Percentiles rank a stretch among this genome's conserved stretches.
Evolutionary conservation across 1,139 yeast genomes (phyloP).

Genomic region (Geotrichum aggregatum): DNA sequence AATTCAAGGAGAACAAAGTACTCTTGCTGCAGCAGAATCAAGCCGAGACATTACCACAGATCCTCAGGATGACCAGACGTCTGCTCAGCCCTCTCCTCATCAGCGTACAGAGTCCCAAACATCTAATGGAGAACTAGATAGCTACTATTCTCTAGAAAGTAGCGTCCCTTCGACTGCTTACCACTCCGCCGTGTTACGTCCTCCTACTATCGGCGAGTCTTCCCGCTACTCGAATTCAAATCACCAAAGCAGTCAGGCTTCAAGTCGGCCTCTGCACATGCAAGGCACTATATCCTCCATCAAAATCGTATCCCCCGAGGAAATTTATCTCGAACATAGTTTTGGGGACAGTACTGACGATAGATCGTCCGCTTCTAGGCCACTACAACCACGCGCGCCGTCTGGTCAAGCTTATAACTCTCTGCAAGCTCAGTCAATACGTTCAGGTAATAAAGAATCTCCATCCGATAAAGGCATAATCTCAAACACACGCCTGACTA

Average conservation of each 20-base stretch:
- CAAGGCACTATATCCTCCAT: slow-evolving; percentile 7
- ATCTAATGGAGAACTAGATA: neutral
- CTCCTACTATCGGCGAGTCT: neutral
- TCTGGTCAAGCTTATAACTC: neutral
- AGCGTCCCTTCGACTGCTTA: slow-evolving; percentile 4
- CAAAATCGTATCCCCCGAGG: slow-evolving; percentile 8
- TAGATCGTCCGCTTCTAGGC: neutral
- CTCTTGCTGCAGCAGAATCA: neutral
- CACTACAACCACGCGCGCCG: neutral
- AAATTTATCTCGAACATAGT: slow-evolving; percentile 2
- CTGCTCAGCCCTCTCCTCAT: neutral
- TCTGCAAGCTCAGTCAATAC: neutral
- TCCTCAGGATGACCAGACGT: neutral
- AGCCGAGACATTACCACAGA: neutral
- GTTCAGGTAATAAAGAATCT: neutral
- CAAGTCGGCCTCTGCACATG: slow-evolving; percentile 1
- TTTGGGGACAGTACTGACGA: slow-evolving; percentile 7
- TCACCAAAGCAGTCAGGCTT: neutral
- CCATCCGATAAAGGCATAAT: neutral
- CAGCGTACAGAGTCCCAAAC: neutral
- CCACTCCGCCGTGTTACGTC: slow-evolving; percentile 1
- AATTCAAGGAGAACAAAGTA: neutral
- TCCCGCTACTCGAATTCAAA: neutral
- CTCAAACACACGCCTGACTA: slow-evolving; percentile 8
- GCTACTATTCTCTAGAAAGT: slow-evolving; percentile 6